These are phyloP conservation scores for Rhodamnia argentea DNA, from an alignment of 345 rosid genomes.

Conservation along the genomic window DNA sequence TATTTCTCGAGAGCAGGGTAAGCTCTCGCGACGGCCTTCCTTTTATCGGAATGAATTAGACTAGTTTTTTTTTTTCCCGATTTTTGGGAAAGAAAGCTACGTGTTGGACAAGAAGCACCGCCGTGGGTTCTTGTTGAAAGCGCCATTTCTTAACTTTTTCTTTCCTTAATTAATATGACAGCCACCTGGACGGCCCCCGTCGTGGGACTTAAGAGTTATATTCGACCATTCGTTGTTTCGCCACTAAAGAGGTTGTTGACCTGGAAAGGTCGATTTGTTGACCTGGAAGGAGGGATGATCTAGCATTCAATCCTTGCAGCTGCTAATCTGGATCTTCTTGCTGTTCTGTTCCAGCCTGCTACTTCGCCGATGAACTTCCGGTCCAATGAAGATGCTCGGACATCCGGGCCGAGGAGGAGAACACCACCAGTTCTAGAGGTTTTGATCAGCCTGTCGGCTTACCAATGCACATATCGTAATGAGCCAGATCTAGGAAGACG, in stretches of 20 bases:
- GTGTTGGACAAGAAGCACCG: neutral
- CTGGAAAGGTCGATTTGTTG: neutral
- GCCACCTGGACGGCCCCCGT: neutral
- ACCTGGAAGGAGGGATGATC: neutral
- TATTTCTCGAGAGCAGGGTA: neutral
- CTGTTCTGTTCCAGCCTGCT: neutral
- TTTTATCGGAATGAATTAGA: no score
- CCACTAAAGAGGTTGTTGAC: neutral
- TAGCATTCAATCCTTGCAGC: neutral
- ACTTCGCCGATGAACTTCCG: neutral
- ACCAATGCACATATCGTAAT: neutral
- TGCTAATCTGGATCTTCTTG: neutral
- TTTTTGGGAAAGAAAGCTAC: neutral
- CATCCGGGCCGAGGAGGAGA: neutral
- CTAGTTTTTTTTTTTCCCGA: no score
- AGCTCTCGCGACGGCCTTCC: no score
- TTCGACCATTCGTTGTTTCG: neutral
- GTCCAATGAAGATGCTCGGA: neutral
- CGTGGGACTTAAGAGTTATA: neutral
- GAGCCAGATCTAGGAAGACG: neutral
- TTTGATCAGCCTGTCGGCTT: neutral
- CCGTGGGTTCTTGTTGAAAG: neutral
- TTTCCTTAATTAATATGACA: neutral
- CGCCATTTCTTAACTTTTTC: neutral
- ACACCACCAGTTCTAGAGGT: neutral